A percentile compares a stretch with the other conserved stretches of the same genome.
phyloP scores from a whole-genome alignment of 2,329 filamentous ascomycete genomes.

The Paraphaeosphaeria minitans region DNA sequence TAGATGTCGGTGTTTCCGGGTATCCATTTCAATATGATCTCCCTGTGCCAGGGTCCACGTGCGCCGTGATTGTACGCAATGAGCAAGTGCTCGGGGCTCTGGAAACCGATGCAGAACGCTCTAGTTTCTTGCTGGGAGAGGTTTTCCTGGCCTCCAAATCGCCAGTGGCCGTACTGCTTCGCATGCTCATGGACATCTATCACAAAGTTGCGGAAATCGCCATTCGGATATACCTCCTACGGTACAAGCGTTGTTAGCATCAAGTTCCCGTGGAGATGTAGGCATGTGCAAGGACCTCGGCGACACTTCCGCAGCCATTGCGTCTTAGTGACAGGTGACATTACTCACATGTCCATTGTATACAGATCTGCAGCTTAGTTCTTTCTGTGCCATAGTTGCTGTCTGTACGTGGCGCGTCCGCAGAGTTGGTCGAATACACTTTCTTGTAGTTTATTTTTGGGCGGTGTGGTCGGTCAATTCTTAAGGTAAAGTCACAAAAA shows the following conservation, averaged over 20 bases:
- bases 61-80: slow-evolving; percentile 2
- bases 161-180: slow-evolving; percentile 18
- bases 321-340: not conserved
- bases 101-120: slow-evolving; percentile 10
- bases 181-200: not conserved
- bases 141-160: slow-evolving; percentile 4
- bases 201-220: slow-evolving; percentile 7
- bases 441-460: not conserved
- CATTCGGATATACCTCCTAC: not conserved
- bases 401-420: not conserved
- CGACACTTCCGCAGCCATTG: not conserved
- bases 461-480: not conserved
- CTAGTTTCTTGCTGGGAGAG: slow-evolving; percentile 6
- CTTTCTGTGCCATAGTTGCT: not conserved
- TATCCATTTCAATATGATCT: slow-evolving; percentile 18
- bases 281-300: not conserved
- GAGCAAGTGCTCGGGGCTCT: slow-evolving; percentile 15
- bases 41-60: not conserved
- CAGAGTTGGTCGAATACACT: not conserved
- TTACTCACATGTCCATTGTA: not conserved
- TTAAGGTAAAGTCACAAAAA: not conserved
- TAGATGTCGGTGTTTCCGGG: slow-evolving; percentile 12
- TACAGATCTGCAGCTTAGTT: not conserved
- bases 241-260: not conserved
- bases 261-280: not conserved